A percentile compares a stretch with the other conserved stretches of the same genome.
Conservation (phyloP, 2,329 filamentous ascomycete genomes). For the Emericellopsis cladophorae region DNA sequence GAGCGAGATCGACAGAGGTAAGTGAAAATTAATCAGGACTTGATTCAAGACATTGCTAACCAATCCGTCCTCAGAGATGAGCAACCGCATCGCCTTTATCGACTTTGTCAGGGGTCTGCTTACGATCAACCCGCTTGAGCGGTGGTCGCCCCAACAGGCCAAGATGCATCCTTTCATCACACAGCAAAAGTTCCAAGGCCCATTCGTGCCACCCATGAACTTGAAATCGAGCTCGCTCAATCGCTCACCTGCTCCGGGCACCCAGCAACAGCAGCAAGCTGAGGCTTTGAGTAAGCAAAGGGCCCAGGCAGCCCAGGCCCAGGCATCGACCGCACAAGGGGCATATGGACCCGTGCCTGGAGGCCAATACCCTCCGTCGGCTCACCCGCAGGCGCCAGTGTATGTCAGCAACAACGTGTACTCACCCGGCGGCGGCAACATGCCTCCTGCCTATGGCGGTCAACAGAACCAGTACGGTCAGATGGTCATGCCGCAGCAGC, state of each 20-base stretch:
- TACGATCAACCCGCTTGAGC: constrained; percentile 87
- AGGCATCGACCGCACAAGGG: constrained; percentile 55
- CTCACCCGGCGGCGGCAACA: constrained; percentile 32
- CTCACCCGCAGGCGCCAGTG: constrained; percentile 47
- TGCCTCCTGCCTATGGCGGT: constrained; percentile 63
- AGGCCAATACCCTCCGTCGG: constrained; percentile 32
- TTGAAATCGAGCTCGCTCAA: constrained; percentile 76
- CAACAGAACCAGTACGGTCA: constrained; percentile 54
- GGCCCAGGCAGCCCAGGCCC: constrained; percentile 57
- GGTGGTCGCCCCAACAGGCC: constrained; percentile 96
- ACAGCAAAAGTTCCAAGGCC: constrained; percentile 91
- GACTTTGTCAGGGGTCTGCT: constrained; percentile 91
- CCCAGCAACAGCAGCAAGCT: constrained; percentile 90
- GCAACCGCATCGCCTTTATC: constrained; percentile 93
- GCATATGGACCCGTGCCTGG: constrained; percentile 45
- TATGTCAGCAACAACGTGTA: constrained; percentile 82
- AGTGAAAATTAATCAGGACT: constrained; percentile 1
- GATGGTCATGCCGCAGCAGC: constrained; percentile 57
- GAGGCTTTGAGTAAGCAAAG: constrained; percentile 90
- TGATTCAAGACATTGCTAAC: background rate
- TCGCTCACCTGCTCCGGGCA: constrained; percentile 81
- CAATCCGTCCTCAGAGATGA: constrained; percentile 66
- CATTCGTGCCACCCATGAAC: constrained; percentile 95
- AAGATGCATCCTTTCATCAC: constrained; percentile 98
- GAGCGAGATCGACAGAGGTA: constrained; percentile 90